These are phyloP conservation scores for Lasiodiplodia gonubiensis DNA, from an alignment of 2,329 filamentous ascomycete species.

Conservation along the genomic window DNA sequence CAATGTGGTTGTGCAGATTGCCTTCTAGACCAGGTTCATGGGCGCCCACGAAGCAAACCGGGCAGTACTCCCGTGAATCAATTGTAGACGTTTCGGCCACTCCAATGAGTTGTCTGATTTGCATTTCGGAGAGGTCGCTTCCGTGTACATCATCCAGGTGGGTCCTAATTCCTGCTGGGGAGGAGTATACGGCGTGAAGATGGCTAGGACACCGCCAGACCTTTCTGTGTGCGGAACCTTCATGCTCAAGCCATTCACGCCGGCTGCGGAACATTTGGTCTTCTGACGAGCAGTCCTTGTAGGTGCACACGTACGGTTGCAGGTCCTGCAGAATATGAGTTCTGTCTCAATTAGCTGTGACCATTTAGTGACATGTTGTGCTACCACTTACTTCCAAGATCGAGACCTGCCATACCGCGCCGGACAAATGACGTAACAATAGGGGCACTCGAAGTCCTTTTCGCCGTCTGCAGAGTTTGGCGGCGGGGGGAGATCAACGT, in stretches of 20 bases:
- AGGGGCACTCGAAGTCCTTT: constrained; percentile 47
- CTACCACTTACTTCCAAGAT: constrained; percentile 36
- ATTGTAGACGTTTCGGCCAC: constrained; percentile 42
- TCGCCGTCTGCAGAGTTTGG: constrained; percentile 41
- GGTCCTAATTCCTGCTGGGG: constrained; percentile 36
- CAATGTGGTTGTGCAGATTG: constrained; percentile 41
- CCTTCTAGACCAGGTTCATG: constrained; percentile 33
- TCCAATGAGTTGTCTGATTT: constrained; percentile 40
- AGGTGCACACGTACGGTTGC: constrained; percentile 47
- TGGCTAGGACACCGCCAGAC: constrained; percentile 46
- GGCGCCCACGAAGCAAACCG: constrained; percentile 39
- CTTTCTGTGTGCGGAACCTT: constrained; percentile 43
- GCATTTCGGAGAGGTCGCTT: constrained; percentile 38
- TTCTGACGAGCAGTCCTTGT: constrained; percentile 37
- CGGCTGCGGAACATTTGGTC: constrained; percentile 45
- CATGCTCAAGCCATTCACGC: constrained; percentile 46
- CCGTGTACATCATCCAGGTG: constrained; percentile 41
- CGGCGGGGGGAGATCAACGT: constrained; percentile 43
- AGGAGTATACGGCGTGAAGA: constrained; percentile 38
- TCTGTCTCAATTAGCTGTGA: constrained; percentile 17
- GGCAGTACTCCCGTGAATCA: constrained; percentile 40
- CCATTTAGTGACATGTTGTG: background rate
- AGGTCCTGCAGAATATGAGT: constrained; percentile 46
- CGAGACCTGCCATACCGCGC: constrained; percentile 42
- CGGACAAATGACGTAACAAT: constrained; percentile 48